Evolutionary conservation across 2,329 filamentous ascomycete genomes (phyloP), one percentile per base, ranked within the genome.

Genomic region (Sporothrix brunneoviolacea): DNA sequence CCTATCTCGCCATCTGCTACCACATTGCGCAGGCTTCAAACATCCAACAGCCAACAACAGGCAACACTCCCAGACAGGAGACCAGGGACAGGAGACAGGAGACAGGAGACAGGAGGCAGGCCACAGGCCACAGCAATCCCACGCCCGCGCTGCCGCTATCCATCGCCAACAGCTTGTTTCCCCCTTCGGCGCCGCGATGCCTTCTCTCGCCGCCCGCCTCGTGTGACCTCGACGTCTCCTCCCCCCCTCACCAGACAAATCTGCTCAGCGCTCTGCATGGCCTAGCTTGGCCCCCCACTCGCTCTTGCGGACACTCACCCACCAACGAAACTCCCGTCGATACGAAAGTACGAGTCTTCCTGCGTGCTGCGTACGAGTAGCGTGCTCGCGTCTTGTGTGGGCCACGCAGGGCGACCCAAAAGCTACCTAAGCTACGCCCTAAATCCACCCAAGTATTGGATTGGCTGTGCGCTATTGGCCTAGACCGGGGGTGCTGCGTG

Each of bases 401-500:
- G 30, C 42, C 30, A 38, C 18, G 44, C 44, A 47, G 30, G 44
- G 43, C n/a, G n/a, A 18, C n/a, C 36, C 36, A 37, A 48, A 40
- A 33, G 19, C 44, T 35, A 47, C 37, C 27, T 36, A n/a, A 22
- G 10, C 27, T 22, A 22, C 27, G 19, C 30, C 19, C 13, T 43
- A 43, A 48, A 42, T 27, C 39, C 12, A 16, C 49, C 41, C 21
- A 39, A 54, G 48, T 46, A 51, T 47, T 47, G 43, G 32, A 38
- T 37, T 51, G 28, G 39, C 27, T 43, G 36, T 42, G 52, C 54
- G 37, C 46, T 52, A 56, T 56, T 52, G 52, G 50, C 39, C 47
- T 54, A 44, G 47, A 28, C 46, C 47, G 12, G 37, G n/a, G 38
- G 21, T 18, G 6, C 15, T 16, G 16, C 28, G 13, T 24, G 42